These are phyloP conservation scores for Leucocoprinus sp. DNA, from an alignment of 768 basidiomycete genomes.

Conservation along the genomic window DNA sequence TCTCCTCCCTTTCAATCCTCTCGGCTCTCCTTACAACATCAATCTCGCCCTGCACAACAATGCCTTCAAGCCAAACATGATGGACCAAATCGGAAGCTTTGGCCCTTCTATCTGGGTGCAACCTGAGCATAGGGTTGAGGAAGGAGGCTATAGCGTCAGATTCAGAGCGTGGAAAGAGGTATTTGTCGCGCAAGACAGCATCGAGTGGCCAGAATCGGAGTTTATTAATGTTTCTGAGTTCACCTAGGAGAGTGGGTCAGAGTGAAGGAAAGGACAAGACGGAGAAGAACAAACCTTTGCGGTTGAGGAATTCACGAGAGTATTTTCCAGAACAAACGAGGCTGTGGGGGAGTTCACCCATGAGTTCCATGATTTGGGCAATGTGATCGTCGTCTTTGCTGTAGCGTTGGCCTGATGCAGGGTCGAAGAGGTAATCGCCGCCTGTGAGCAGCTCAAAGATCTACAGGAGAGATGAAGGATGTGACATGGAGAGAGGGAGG, in stretches of 20 bases:
- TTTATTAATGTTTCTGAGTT: conserved; percentile 91
- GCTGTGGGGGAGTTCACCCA: conserved; percentile 81
- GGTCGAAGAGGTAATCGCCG: conserved; percentile 97
- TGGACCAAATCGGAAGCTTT: conserved; percentile 79
- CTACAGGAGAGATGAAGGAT: conserved; percentile 27
- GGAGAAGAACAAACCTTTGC: conserved; percentile 58
- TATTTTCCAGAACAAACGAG: conserved; percentile 90
- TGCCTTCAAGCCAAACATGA: conserved; percentile 81
- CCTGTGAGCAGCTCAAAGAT: conserved; percentile 94
- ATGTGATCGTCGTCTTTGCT: conserved; percentile 97
- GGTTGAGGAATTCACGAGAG: conserved; percentile 89
- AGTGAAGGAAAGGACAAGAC: not conserved
- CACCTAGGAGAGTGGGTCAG: conserved; percentile 30
- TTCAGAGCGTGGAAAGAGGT: conserved; percentile 79
- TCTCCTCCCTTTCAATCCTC: conserved; percentile 31
- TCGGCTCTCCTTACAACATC: conserved; percentile 69
- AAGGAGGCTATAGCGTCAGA: conserved; percentile 78
- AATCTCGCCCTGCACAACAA: conserved; percentile 85
- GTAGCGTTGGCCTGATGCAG: conserved; percentile 88
- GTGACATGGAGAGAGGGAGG: not conserved
- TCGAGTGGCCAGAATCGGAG: conserved; percentile 87
- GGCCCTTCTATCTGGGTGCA: conserved; percentile 84
- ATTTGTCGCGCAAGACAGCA: conserved; percentile 86
- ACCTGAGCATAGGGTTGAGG: conserved; percentile 82
- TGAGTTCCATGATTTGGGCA: conserved; percentile 93